A percentile compares a stretch with the other conserved stretches of the same genome.
phyloP scores from a whole-genome alignment of 2,329 filamentous ascomycete species.

The Phaeophleospora eucalypticola region DNA sequence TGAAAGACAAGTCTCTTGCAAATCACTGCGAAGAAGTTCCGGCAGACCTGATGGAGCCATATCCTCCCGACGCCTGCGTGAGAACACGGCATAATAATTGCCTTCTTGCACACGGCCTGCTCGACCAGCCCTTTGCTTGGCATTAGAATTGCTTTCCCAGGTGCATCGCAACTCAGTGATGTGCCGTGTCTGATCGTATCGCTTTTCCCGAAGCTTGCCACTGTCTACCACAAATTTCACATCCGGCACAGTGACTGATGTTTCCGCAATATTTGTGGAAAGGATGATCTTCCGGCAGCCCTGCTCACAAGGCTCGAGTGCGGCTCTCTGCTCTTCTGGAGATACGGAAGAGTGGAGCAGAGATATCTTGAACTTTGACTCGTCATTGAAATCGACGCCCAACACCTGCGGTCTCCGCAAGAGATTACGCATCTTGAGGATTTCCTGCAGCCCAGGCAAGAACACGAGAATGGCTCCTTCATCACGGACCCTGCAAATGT shows the following conservation, averaged over 20 bases:
- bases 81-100: constrained; percentile 49
- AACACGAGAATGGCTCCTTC: constrained; percentile 48
- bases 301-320: constrained; percentile 39
- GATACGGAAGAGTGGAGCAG: constrained; percentile 47
- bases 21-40: constrained; percentile 42
- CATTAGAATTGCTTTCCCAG: constrained; percentile 48
- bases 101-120: constrained; percentile 48
- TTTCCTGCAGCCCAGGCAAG: constrained; percentile 44
- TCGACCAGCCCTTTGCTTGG: constrained; percentile 47
- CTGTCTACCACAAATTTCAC: constrained; percentile 49
- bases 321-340: constrained; percentile 38
- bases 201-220: constrained; percentile 40
- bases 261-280: constrained; percentile 51
- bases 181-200: constrained; percentile 39
- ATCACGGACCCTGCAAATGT: constrained; percentile 41
- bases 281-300: constrained; percentile 49
- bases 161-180: constrained; percentile 39
- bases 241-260: constrained; percentile 50
- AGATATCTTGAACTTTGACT: constrained; percentile 40
- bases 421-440: constrained; percentile 31
- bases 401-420: constrained; percentile 29
- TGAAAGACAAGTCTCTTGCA: constrained; percentile 44
- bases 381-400: constrained; percentile 41
- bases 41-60: constrained; percentile 35
- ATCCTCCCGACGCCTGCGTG: constrained; percentile 33